Evolutionary conservation across 768 basidiomycete species (phyloP), one percentile per base, ranked within the genome.

Genomic region (Lentinus brumalis): DNA sequence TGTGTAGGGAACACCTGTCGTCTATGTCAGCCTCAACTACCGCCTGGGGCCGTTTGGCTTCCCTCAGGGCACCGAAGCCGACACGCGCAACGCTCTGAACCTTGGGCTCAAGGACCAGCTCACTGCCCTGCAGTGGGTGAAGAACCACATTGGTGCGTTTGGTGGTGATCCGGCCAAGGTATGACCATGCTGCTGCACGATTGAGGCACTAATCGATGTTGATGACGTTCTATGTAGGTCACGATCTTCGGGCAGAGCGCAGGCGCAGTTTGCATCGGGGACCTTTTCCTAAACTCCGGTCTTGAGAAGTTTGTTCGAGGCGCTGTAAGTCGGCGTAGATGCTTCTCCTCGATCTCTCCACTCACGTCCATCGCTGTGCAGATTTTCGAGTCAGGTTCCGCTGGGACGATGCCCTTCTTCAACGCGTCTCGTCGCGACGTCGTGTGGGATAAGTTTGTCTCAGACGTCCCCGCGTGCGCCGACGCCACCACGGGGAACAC

Each of bases 31-130:
- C 41, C 63, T 83, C 63, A 81, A 84, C 66, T 85, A 85, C 64
- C 75, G 84, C 40, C 64, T 84, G 15, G 79, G 78, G 5, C 76
- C 79, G 4, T 75, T 83, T 14, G 85, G 83, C 0, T 84, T 79
- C 57, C 76, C 80, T 5, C 74, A 75, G 60, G 79, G 79, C 5
- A 57, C 67, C 9, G 76, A 79, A 73, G 82, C 82, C n/a, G 71
- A 68, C 5, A 61, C 70, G 15, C 70, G 71, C 5, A 73, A 72
- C 10, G 75, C 76, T 1, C 72, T 81, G 10, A 83, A 83, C 63
- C 72, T 83, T 68, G 89, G 89, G 0, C 89, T 91, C 75, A 91
- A 89, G 71, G 90, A 92, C 67, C 88, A 88, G 66, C 88, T 89
- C 87, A 65, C 87, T 18, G 88, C 84, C 0, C 68, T 91, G 18